phyloP scores from a whole-genome alignment of 768 basidiomycete species.

The Termitomyces sp. region DNA sequence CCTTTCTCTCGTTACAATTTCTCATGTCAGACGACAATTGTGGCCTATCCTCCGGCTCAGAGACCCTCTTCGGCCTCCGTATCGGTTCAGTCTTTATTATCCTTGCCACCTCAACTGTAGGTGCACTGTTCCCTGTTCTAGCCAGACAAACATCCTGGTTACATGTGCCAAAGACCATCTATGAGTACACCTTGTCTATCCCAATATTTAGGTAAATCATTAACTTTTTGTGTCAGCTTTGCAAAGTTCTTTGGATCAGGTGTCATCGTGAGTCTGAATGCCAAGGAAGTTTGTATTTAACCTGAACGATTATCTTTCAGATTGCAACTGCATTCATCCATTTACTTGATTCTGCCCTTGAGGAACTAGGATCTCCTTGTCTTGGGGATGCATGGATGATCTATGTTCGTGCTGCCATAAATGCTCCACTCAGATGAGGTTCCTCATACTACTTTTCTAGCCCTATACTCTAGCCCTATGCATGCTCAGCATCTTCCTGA shows the following conservation, averaged over 20 bases:
- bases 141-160: slow-evolving; percentile 50
- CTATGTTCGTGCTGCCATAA: slow-evolving; percentile 32
- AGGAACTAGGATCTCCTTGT: slow-evolving; percentile 68
- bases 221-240: slow-evolving; percentile 44
- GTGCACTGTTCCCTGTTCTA: slow-evolving; percentile 72
- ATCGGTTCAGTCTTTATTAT: slow-evolving; percentile 77
- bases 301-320: slow-evolving; percentile 27
- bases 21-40: slow-evolving; percentile 31
- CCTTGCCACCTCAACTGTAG: slow-evolving; percentile 51
- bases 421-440: neutral
- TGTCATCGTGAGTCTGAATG: slow-evolving; percentile 59
- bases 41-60: slow-evolving; percentile 49
- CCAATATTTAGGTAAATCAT: neutral
- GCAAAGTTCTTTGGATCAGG: slow-evolving; percentile 92
- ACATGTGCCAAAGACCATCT: slow-evolving; percentile 54
- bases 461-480: slow-evolving; percentile 81
- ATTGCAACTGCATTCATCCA: slow-evolving; percentile 91
- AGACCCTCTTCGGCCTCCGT: slow-evolving; percentile 49
- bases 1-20: neutral
- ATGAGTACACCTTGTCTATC: slow-evolving; percentile 51
- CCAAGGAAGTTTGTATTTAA: neutral
- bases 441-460: slow-evolving; percentile 29
- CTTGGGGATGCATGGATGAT: slow-evolving; percentile 63
- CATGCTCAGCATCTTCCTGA: slow-evolving; percentile 73
- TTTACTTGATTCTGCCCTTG: slow-evolving; percentile 70